Base-by-base conservation (phyloP, 345 rosid species). In the Linum trigynum region DNA sequence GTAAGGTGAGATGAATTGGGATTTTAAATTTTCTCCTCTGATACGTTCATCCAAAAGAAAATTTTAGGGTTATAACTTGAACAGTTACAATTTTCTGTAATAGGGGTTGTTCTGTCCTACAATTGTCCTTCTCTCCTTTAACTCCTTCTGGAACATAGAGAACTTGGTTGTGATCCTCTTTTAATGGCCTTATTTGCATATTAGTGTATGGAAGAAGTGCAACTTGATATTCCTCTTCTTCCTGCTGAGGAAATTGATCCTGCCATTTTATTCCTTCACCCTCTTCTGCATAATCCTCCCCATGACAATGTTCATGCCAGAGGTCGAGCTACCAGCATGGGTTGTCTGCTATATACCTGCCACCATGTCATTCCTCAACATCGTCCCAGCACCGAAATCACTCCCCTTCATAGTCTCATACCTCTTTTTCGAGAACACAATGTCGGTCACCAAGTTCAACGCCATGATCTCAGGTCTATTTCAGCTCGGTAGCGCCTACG, bases 221-320 rank as follows among this genome's bases (percentile, higher is more conserved):
- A 91, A 91, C 67, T 63, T 88, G 80, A 86, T 91, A 57, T 82
- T 88, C 59, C 88, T 91, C 38, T 91, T 91, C 89, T 91, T 91
- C 70, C 86, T 91, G 59, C 62, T 91, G 61, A 83, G 97, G 79
- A 91, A 91, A 72, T 89, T 91, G 3, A 82, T 91, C 62, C 88
- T 91, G 57, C 97, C 96, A 1, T 91, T 91, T 69, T 91, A 88
- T 83, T 91, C 97, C 16, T 91, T 91, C 88, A 88, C 97, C 58
- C 72, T 91, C 67, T 91, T 91, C 66, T 91, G 97, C 73, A 82
- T 91, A 57, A 86, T 91, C 43, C 96, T 91, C 64, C 97, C 97
- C 67, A 72, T 88, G 66, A 91, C 97, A 53, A 88, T 91, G 96
- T 88, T 91, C 59, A 82, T 88, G 57, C 97, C 97, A 0, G 96